phyloP scores from a whole-genome alignment of 2,329 filamentous ascomycete genomes.

The Ascochyta viciae-villosae region DNA sequence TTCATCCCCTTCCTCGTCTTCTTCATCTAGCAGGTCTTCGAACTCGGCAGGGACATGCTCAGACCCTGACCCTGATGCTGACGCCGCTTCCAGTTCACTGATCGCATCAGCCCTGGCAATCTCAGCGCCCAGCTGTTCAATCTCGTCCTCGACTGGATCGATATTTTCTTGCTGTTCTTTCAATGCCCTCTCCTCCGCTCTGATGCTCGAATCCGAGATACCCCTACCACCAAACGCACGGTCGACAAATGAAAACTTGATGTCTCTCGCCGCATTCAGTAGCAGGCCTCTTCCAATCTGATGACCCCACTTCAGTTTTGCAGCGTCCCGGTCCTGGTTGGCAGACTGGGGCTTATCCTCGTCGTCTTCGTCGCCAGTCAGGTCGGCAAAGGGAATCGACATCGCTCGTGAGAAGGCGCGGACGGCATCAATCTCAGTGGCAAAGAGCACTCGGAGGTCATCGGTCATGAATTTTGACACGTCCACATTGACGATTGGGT shows the following conservation, averaged over 20 bases:
- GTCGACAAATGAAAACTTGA: conserved; percentile 66
- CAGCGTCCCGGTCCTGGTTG: conserved; percentile 54
- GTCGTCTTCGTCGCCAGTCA: conserved; percentile 51
- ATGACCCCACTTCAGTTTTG: conserved; percentile 64
- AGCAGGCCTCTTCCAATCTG: conserved; percentile 66
- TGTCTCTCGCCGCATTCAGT: conserved; percentile 61
- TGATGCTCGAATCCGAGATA: conserved; percentile 49
- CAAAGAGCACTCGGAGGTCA: conserved; percentile 59
- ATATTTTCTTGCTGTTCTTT: conserved; percentile 55
- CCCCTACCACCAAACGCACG: conserved; percentile 68
- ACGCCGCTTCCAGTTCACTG: conserved; percentile 13
- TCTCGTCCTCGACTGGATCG: conserved; percentile 55
- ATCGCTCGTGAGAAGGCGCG: conserved; percentile 63
- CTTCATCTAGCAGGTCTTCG: conserved; percentile 34
- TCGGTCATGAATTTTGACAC: conserved; percentile 65
- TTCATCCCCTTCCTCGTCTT: conserved; percentile 34
- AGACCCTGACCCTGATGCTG: conserved; percentile 1
- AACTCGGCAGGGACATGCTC: neutral
- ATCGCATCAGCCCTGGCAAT: conserved; percentile 26
- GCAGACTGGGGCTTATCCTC: conserved; percentile 26
- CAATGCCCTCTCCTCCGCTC: conserved; percentile 51
- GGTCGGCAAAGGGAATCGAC: conserved; percentile 59
- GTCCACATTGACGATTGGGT: conserved; percentile 63
- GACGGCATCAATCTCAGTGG: conserved; percentile 62
- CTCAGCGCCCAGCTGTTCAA: conserved; percentile 48